phyloP scores from a whole-genome alignment of 2,329 filamentous ascomycete species.

The Penicillium occitanis region DNA sequence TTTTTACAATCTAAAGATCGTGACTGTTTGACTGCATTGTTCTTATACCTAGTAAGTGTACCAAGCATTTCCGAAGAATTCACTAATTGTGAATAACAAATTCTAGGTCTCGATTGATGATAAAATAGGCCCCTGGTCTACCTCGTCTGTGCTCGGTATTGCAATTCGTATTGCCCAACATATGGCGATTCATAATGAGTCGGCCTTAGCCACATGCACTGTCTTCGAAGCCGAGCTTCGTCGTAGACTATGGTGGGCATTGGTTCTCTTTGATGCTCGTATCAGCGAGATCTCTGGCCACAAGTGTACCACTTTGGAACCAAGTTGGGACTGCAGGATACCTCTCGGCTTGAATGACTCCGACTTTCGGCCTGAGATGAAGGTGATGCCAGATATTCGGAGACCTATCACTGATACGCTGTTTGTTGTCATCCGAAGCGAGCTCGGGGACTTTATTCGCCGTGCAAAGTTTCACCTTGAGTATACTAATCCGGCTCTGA shows the following conservation, averaged over 20 bases:
- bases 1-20: background rate
- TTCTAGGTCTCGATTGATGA: background rate
- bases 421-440: background rate
- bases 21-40: background rate
- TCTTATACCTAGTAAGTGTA: background rate
- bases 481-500: background rate
- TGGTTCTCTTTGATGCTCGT: conserved; percentile 67
- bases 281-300: conserved; percentile 65
- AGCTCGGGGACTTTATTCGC: background rate
- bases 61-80: background rate
- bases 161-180: background rate
- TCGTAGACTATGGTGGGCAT: conserved; percentile 71
- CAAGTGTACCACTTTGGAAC: conserved; percentile 36
- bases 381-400: background rate
- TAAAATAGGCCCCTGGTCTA: background rate
- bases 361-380: background rate
- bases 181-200: background rate
- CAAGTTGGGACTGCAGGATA: conserved; percentile 46
- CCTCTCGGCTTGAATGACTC: conserved; percentile 29
- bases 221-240: conserved; percentile 66
- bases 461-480: background rate
- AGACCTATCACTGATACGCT: background rate
- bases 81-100: background rate
- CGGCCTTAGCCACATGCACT: conserved; percentile 40
- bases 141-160: background rate